Conservation (phyloP, 2,329 filamentous ascomycete genomes). For the Nemania diffusa region DNA sequence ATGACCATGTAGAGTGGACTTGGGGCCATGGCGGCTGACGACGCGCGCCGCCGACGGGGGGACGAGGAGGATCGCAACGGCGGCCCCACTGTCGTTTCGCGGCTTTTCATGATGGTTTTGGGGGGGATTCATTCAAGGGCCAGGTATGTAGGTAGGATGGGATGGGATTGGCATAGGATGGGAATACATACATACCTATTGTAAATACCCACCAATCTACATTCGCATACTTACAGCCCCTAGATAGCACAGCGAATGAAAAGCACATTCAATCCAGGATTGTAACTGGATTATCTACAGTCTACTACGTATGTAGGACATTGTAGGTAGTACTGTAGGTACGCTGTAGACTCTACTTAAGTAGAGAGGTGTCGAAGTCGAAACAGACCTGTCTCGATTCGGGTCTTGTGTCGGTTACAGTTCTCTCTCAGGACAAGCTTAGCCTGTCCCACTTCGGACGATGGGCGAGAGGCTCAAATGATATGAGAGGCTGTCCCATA, state of each 20-base stretch:
- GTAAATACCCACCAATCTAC: too few species aligned
- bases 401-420: constrained; percentile 43
- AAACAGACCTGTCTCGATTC: constrained; percentile 40
- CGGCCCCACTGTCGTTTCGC: constrained; percentile 32
- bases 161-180: constrained; percentile 2
- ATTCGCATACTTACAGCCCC: neutral
- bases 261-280: too few species aligned
- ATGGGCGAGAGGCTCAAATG: constrained; percentile 31
- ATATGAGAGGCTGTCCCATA: constrained; percentile 17
- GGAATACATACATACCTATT: neutral
- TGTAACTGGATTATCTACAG: too few species aligned
- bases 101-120: constrained; percentile 22
- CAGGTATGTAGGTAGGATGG: neutral
- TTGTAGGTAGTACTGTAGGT: neutral
- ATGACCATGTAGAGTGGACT: constrained; percentile 12
- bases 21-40: constrained; percentile 20
- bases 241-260: too few species aligned
- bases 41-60: constrained; percentile 12
- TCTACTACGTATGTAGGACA: too few species aligned
- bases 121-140: constrained; percentile 5
- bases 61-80: constrained; percentile 27
- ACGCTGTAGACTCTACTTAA: neutral
- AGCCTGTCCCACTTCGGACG: constrained; percentile 20
- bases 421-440: constrained; percentile 24
- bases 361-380: constrained; percentile 16